Conservation (phyloP, 345 rosid genomes). For the Boechera divaricarpa region DNA sequence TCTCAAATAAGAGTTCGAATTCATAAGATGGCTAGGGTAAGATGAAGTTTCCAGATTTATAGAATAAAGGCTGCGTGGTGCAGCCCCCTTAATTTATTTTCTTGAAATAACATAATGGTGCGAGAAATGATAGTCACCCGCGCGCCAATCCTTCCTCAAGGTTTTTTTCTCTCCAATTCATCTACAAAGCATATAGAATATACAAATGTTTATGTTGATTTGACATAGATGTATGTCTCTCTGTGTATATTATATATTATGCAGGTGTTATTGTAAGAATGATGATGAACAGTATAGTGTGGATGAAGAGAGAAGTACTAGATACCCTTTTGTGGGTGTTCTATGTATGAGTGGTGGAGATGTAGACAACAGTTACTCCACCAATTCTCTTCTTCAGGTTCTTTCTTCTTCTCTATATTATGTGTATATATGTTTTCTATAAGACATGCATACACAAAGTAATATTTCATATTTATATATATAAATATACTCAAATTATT, state of each 20-base stretch:
- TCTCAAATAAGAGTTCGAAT: background rate
- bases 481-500: no score
- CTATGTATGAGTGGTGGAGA: conserved; percentile 40
- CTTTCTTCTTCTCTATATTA: background rate
- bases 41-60: background rate
- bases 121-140: background rate
- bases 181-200: background rate
- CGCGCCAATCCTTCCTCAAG: background rate
- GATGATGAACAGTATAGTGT: background rate
- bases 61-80: no score
- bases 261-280: background rate
- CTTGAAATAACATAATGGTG: background rate
- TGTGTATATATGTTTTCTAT: no score
- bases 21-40: background rate
- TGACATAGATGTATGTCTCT: background rate
- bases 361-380: conserved; percentile 37
- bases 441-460: background rate
- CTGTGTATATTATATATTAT: no score
- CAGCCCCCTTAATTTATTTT: no score
- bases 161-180: background rate
- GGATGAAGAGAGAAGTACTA: conserved; percentile 6
- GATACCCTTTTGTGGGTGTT: conserved; percentile 20
- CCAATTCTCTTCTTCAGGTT: conserved; percentile 40
- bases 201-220: background rate
- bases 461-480: no score